Percentiles rank a stretch among this genome's conserved stretches.
phyloP scores from a whole-genome alignment of 805 yeast genomes.

The Metschnikowia rubicola region DNA sequence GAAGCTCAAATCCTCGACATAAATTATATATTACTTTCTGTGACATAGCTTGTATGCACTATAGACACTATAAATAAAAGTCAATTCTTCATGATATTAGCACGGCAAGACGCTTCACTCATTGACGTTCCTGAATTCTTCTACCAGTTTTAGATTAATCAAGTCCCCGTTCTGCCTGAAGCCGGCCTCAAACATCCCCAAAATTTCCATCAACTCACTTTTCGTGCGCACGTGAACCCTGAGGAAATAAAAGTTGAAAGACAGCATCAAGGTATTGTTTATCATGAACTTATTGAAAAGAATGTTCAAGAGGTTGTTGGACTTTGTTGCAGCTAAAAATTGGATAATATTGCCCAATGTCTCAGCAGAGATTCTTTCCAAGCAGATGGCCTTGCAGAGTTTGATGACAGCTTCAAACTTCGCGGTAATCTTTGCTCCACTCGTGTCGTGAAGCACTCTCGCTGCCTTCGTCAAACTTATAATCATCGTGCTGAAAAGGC shows the following conservation, averaged over 20 bases:
- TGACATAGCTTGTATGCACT: background rate
- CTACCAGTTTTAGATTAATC: slow-evolving; percentile 19
- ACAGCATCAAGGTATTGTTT: slow-evolving; percentile 13
- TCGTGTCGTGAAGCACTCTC: background rate
- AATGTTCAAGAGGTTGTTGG: slow-evolving; percentile 23
- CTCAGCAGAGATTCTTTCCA: slow-evolving; percentile 19
- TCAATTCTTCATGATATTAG: background rate
- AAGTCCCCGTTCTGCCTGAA: slow-evolving; percentile 24
- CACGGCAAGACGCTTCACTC: background rate
- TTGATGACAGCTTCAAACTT: slow-evolving; percentile 24
- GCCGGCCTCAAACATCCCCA: slow-evolving; percentile 23
- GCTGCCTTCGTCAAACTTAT: slow-evolving; percentile 18
- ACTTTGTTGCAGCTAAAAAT: slow-evolving; percentile 23
- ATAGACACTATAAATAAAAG: slow-evolving; percentile 1
- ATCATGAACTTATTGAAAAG: slow-evolving; percentile 26
- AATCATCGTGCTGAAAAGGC: slow-evolving; percentile 11
- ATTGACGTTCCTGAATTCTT: slow-evolving; percentile 7
- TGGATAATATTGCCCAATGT: slow-evolving; percentile 25
- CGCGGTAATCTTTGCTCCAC: slow-evolving; percentile 2
- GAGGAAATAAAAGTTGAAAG: slow-evolving; percentile 32
- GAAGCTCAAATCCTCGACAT: background rate
- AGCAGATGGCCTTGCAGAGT: slow-evolving; percentile 21
- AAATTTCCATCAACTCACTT: slow-evolving; percentile 20
- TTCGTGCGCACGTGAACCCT: slow-evolving; percentile 20
- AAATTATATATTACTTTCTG: background rate